Percentiles rank a stretch among this genome's conserved stretches.
Conservation (phyloP, 371 early-diverging fungal genomes). For the Lichtheimia hyalospora region DNA sequence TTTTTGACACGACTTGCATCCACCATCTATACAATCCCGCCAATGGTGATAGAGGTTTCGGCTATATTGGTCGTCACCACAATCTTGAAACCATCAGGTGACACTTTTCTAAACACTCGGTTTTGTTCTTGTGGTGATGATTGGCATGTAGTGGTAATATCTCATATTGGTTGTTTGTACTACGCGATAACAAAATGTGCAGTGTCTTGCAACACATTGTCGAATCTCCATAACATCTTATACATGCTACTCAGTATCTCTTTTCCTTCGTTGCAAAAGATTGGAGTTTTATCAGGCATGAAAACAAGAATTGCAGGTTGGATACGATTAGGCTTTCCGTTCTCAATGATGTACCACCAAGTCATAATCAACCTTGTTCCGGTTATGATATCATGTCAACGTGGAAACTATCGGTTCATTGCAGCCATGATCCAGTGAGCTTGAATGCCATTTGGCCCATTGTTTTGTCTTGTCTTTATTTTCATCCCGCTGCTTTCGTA, state of each 20-base stretch:
- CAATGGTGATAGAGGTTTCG: slow-evolving; percentile 93
- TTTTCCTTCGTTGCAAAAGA: background rate
- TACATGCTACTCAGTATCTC: too few relatives aligned
- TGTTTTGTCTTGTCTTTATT: slow-evolving; percentile 25
- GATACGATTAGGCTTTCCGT: slow-evolving; percentile 26
- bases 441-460: slow-evolving; percentile 45
- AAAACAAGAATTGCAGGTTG: slow-evolving; percentile 72
- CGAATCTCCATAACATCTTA: slow-evolving; percentile 74
- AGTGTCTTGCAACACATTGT: slow-evolving; percentile 62
- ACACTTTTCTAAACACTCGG: slow-evolving; percentile 61
- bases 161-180: slow-evolving; percentile 20
- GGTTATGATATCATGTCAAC: slow-evolving; percentile 41
- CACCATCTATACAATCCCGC: slow-evolving; percentile 87
- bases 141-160: slow-evolving; percentile 78
- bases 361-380: slow-evolving; percentile 67
- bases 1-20: slow-evolving; percentile 91
- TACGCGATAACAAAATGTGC: slow-evolving; percentile 20
- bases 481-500: slow-evolving; percentile 28
- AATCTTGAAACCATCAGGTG: slow-evolving; percentile 73
- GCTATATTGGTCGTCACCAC: slow-evolving; percentile 96
- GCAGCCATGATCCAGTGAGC: slow-evolving; percentile 46
- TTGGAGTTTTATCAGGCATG: slow-evolving; percentile 56
- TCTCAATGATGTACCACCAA: slow-evolving; percentile 67
- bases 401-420: slow-evolving; percentile 46
- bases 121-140: slow-evolving; percentile 67